These are phyloP conservation scores for Globisporangium barbulae DNA, from an alignment of 352 stramenopile genomes.

Conservation along the genomic window DNA sequence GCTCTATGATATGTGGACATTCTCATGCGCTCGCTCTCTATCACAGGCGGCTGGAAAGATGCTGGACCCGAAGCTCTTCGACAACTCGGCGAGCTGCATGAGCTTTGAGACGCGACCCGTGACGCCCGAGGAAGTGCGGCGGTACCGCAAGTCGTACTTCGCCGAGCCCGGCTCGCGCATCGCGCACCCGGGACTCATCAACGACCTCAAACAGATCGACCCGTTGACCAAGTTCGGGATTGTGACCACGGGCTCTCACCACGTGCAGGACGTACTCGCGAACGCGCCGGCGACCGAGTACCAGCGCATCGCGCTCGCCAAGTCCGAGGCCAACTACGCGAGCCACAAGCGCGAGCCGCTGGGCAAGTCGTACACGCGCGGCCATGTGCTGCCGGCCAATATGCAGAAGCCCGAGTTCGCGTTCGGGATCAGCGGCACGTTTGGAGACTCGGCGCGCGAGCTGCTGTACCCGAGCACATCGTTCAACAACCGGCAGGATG, in stretches of 20 bases:
- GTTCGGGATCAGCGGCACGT: constrained; percentile 62
- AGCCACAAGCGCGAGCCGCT: constrained; percentile 80
- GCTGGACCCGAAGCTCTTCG: constrained; percentile 28
- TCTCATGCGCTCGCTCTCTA: not conserved
- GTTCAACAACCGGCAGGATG: constrained; percentile 57
- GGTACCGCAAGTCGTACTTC: constrained; percentile 85
- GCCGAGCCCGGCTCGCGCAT: constrained; percentile 68
- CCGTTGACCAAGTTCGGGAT: constrained; percentile 64
- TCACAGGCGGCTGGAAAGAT: constrained; percentile 42
- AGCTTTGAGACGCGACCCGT: constrained; percentile 50
- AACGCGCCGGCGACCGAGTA: constrained; percentile 45
- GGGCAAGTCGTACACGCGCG: constrained; percentile 60
- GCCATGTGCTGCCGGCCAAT: constrained; percentile 60
- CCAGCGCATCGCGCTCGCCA: constrained; percentile 63
- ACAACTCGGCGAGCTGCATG: constrained; percentile 53
- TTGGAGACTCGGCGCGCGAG: constrained; percentile 82
- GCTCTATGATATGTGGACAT: not conserved
- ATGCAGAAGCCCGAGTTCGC: constrained; percentile 55
- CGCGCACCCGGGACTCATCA: constrained; percentile 72
- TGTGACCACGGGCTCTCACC: constrained; percentile 62
- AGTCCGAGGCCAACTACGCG: constrained; percentile 74
- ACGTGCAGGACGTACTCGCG: constrained; percentile 60
- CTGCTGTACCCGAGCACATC: constrained; percentile 67
- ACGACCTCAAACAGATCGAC: constrained; percentile 69
- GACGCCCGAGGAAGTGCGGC: constrained; percentile 70